Evolutionary conservation across 495 filamentous ascomycete genomes (phyloP).

Genomic region (Mytilinidion resinicola): DNA sequence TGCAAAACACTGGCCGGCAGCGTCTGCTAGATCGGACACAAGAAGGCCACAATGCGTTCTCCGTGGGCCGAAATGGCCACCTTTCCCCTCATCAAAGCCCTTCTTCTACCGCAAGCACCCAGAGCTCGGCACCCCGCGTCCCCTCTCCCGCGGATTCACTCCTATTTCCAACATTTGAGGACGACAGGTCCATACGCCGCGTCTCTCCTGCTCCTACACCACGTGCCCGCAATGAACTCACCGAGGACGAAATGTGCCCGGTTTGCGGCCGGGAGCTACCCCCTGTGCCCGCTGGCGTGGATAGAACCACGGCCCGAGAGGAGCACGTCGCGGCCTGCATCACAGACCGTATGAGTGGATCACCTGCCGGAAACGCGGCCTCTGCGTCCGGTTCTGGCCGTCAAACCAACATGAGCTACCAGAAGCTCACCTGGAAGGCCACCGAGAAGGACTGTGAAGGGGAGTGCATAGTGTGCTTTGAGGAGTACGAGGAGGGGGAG

Average conservation of each 20-base stretch:
- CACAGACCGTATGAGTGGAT: conserved; percentile 9
- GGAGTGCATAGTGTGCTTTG: conserved; percentile 88
- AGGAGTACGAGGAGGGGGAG: conserved; percentile 84
- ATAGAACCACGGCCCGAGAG: conserved; percentile 53
- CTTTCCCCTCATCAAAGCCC: not conserved
- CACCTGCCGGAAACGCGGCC: not conserved
- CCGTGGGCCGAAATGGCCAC: not conserved
- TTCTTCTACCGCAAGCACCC: conserved; percentile 1
- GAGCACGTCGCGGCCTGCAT: conserved; percentile 76
- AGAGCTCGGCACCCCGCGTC: conserved; percentile 7
- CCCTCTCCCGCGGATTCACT: not conserved
- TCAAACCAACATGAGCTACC: not conserved
- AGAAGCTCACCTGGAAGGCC: conserved; percentile 40
- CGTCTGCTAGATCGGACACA: too few species aligned
- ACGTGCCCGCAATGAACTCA: conserved; percentile 36
- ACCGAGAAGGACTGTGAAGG: conserved; percentile 89
- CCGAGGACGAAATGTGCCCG: conserved; percentile 79
- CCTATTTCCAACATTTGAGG: not conserved
- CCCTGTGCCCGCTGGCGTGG: conserved; percentile 51
- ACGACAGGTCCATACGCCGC: not conserved
- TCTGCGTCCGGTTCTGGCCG: not conserved
- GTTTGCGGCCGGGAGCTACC: conserved; percentile 77
- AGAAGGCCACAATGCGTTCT: too few species aligned
- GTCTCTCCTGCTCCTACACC: conserved; percentile 1
- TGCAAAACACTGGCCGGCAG: not conserved